Evolutionary conservation across 2,329 filamentous ascomycete species (phyloP), one percentile per base, ranked within the genome.

Genomic region (Herpotrichia juniperi): DNA sequence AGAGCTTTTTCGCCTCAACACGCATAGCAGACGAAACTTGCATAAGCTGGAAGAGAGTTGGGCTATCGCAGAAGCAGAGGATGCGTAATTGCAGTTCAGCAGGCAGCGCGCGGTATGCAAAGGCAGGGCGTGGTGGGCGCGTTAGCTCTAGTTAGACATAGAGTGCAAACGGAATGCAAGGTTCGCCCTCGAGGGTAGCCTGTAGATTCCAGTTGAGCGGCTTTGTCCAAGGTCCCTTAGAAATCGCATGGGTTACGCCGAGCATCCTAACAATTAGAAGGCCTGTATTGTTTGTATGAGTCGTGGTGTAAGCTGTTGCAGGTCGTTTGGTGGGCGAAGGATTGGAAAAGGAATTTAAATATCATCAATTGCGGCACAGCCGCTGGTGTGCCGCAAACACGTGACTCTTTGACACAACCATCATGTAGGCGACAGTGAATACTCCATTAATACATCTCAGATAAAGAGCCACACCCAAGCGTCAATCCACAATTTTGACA

Each of bases 41-140:
- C 42, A 45, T 45, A 25, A 45, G 24, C 24, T 28, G 6, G 42
- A 45, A 45, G 22, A 45, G 42, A 17, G 22, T 45, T 2, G 24
- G 42, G 31, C 10, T 31, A 7, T 28, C 22, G 14, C 42, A 45
- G 24, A 45, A 31, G 7, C 22, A 45, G 24, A 45, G 6, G 10
- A 45, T 31, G 16, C 26, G 22, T 17, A 28, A 31, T 25, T 45
- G 42, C 17, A 45, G 16, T 16, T 45, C 42, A 16, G 31, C 28
- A 9, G 28, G 28, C n/a, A 31, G 28, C 28, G 28, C n/a, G n/a
- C 9, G 28, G 28, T 31, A n/a, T 31, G 28, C 9, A 31, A 31
- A 31, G n/a, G 9, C 28, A 31, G 28, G n/a, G 28, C 9, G 28
- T 31, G 28, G n/a, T n/a, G 28, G 28, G 28, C 28, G n/a, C 28